A percentile compares a stretch with the other conserved stretches of the same genome.
phyloP scores from a whole-genome alignment of 2,329 filamentous ascomycete genomes.

The Exophiala viscosa region DNA sequence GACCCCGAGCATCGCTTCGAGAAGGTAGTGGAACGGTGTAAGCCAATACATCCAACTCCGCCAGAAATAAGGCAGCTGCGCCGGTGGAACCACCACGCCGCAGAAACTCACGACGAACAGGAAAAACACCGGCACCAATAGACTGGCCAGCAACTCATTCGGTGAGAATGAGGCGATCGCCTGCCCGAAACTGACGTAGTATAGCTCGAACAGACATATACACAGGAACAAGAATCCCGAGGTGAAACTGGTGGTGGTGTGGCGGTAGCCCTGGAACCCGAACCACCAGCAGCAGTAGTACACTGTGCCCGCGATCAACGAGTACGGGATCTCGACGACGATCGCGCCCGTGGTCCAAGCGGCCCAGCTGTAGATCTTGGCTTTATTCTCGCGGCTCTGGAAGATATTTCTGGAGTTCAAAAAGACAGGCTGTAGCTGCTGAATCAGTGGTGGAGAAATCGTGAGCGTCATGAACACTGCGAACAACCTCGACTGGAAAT shows the following conservation, averaged over 20 bases:
- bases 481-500: slow-evolving; percentile 70
- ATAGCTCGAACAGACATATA: slow-evolving; percentile 64
- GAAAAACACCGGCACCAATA: slow-evolving; percentile 67
- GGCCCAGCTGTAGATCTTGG: slow-evolving; percentile 75
- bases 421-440: slow-evolving; percentile 72
- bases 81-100: slow-evolving; percentile 65
- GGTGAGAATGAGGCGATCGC: slow-evolving; percentile 64
- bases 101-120: slow-evolving; percentile 69
- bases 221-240: slow-evolving; percentile 60
- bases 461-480: slow-evolving; percentile 73
- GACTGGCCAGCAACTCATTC: slow-evolving; percentile 63
- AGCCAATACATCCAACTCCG: slow-evolving; percentile 50
- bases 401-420: slow-evolving; percentile 65
- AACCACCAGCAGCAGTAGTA: slow-evolving; percentile 67
- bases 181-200: slow-evolving; percentile 50
- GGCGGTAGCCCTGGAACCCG: slow-evolving; percentile 52
- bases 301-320: slow-evolving; percentile 60
- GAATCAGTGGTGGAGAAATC: slow-evolving; percentile 69
- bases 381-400: slow-evolving; percentile 67
- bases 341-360: slow-evolving; percentile 65
- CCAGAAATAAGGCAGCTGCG: slow-evolving; percentile 67
- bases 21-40: slow-evolving; percentile 77
- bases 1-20: slow-evolving; percentile 65
- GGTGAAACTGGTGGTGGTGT: slow-evolving; percentile 46
- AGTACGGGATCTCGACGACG: slow-evolving; percentile 67